Conservation (phyloP, 2,329 filamentous ascomycete genomes). For the Botrytis byssoidea region DNA sequence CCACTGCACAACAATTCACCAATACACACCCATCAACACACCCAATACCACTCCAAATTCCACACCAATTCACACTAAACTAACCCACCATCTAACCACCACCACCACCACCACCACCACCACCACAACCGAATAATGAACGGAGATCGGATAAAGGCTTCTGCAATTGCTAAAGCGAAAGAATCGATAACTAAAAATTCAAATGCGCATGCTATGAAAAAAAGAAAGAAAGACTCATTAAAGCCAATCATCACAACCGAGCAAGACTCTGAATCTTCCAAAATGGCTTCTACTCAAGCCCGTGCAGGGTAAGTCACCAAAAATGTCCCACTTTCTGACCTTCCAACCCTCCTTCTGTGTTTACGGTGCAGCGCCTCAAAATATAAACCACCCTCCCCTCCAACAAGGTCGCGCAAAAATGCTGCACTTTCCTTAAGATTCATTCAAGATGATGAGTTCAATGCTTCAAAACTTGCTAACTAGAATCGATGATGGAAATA, state of each 20-base stretch:
- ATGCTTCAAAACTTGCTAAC: slow-evolving; percentile 35
- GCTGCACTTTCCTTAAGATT: slow-evolving; percentile 11
- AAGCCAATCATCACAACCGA: slow-evolving; percentile 61
- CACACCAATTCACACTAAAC: background rate
- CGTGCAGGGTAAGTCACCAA: slow-evolving; percentile 39
- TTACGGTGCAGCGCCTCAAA: slow-evolving; percentile 29
- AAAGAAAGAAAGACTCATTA: slow-evolving; percentile 55
- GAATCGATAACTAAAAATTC: slow-evolving; percentile 47
- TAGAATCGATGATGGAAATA: slow-evolving; percentile 34
- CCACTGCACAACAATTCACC: background rate
- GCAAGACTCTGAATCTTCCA: slow-evolving; percentile 39
- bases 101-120: background rate
- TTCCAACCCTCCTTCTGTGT: slow-evolving; percentile 20
- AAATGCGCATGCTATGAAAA: slow-evolving; percentile 53
- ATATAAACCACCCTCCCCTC: slow-evolving; percentile 13
- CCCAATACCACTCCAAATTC: no score
- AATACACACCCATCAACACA: background rate
- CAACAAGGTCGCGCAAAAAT: slow-evolving; percentile 20
- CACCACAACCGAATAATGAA: slow-evolving; percentile 32
- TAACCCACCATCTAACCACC: background rate
- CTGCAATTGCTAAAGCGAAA: slow-evolving; percentile 59
- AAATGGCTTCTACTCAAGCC: slow-evolving; percentile 37
- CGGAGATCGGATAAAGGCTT: slow-evolving; percentile 38
- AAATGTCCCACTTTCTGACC: slow-evolving; percentile 23
- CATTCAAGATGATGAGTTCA: slow-evolving; percentile 34